Conservation (phyloP, 2,329 filamentous ascomycete genomes). For the Diaporthe capsici region DNA sequence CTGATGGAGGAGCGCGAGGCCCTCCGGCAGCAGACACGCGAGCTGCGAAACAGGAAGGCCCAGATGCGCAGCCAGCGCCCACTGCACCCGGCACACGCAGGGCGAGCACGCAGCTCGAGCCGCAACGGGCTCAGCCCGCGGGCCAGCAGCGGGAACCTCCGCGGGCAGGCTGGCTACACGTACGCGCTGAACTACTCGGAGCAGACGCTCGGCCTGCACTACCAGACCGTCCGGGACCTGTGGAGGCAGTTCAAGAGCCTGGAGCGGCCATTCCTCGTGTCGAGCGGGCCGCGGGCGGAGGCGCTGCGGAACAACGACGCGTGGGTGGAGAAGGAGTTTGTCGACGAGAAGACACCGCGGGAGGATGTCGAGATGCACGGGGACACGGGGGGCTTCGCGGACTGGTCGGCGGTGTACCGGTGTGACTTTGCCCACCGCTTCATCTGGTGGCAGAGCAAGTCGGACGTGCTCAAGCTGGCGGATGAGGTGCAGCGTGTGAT, state of each 20-base stretch:
- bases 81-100: conserved; percentile 23
- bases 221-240: conserved; percentile 42
- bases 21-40: conserved; percentile 43
- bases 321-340: conserved; percentile 41
- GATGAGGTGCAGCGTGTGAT: conserved; percentile 43
- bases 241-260: conserved; percentile 44
- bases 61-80: conserved; percentile 7
- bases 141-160: conserved; percentile 34
- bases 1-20: conserved; percentile 44
- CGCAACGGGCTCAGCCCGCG: conserved; percentile 22
- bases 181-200: conserved; percentile 41
- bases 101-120: conserved; percentile 28
- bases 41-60: conserved; percentile 37
- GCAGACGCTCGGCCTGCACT: conserved; percentile 44
- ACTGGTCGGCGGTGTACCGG: conserved; percentile 40
- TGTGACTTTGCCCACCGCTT: conserved; percentile 43
- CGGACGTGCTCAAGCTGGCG: conserved; percentile 40
- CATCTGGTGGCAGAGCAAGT: conserved; percentile 44
- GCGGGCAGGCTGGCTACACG: background rate
- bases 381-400: conserved; percentile 33
- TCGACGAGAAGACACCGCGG: conserved; percentile 33
- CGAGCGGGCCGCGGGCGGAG: conserved; percentile 36
- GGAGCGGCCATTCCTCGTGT: conserved; percentile 43
- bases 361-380: conserved; percentile 40
- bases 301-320: conserved; percentile 37